Base-by-base conservation (phyloP, 257 asterid species). In the Perilla frutescens region DNA sequence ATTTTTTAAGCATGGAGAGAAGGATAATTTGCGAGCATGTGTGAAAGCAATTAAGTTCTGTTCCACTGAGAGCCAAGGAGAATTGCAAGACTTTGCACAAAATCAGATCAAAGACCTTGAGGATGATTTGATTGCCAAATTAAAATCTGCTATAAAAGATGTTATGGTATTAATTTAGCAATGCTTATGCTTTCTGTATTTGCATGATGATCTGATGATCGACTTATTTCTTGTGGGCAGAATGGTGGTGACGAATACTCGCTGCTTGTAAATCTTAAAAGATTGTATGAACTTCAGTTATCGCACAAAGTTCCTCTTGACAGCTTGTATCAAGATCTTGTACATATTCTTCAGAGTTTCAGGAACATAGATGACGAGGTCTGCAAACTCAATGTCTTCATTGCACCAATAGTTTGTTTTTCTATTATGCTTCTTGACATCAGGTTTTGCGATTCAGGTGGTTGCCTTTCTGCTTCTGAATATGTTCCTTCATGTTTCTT, bases 231-330 rank as follows among this genome's bases (percentile, higher is more conserved):
- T 77, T 41, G 13, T 70, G 26, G 67, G 89, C 92, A 95, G 99
- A 91, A 86, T 81, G 99, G 95, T 76, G 98, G 88, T 83, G 98
- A 95, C 79, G 98, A 91, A 81, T 92, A 92, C 73, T 77, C 93
- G 12, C 82, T 95, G 62, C 96, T 92, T 59, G 93, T 95, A 51
- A 95, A 92, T 80, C 81, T 92, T 83, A 95, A 95, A 82, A 87
- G 99, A 84, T 66, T 89, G 76, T 92, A 92, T 77, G 99, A 95
- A 82, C 88, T 95, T 74, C 99, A 95, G 77, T 68, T 92, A 75
- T 85, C 84, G 10, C 86, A 87, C 80, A 78, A 75, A 73, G 79
- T 90, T 76, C 81, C 89, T 60, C 88, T 86, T 20, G 96, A 86
- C 64, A 85, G 81, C 89, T 75, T 89, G 85, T 87, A 84, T 82